Conservation (phyloP, 2,329 filamentous ascomycete genomes). For the Fonsecaea pedrosoi region DNA sequence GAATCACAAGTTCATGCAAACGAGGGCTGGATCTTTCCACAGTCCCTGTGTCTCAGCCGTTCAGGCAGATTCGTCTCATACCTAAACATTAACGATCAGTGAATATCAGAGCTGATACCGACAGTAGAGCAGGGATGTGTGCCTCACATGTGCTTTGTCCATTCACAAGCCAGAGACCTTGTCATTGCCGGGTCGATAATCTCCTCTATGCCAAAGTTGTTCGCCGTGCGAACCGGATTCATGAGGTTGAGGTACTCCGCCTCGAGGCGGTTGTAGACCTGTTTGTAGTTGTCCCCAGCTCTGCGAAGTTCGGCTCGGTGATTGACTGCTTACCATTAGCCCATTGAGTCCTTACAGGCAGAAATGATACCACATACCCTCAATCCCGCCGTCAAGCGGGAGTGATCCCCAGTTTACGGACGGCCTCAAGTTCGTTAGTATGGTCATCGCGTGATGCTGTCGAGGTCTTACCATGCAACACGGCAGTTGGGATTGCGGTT, state of each 20-base stretch:
- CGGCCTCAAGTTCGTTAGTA: slow-evolving; percentile 53
- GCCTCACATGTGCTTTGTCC: slow-evolving; percentile 47
- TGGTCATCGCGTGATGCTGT: not conserved
- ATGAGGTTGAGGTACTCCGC: slow-evolving; percentile 66
- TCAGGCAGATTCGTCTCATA: slow-evolving; percentile 60
- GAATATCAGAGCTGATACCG: not conserved
- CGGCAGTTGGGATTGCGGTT: slow-evolving; percentile 66
- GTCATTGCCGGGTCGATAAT: slow-evolving; percentile 69
- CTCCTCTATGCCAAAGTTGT: slow-evolving; percentile 68
- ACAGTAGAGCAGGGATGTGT: not conserved
- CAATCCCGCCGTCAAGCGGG: slow-evolving; percentile 69
- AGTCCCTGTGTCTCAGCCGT: slow-evolving; percentile 52
- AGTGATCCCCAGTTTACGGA: slow-evolving; percentile 68
- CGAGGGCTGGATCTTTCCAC: slow-evolving; percentile 48
- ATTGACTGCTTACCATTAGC: slow-evolving; percentile 50
- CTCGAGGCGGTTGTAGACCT: slow-evolving; percentile 63
- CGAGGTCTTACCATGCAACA: slow-evolving; percentile 54
- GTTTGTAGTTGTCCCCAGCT: slow-evolving; percentile 56
- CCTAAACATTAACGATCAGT: slow-evolving; percentile 49
- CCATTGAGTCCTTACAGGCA: not conserved
- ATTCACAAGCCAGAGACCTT: slow-evolving; percentile 60
- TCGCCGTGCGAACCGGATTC: slow-evolving; percentile 69
- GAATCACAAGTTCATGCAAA: not conserved
- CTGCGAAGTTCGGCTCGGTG: slow-evolving; percentile 64
- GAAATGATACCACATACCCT: slow-evolving; percentile 42